Evolutionary conservation across 306 rosid species (phyloP), one percentile per base, ranked within the genome.

Genomic region (Oxytropis ochrocephala): DNA sequence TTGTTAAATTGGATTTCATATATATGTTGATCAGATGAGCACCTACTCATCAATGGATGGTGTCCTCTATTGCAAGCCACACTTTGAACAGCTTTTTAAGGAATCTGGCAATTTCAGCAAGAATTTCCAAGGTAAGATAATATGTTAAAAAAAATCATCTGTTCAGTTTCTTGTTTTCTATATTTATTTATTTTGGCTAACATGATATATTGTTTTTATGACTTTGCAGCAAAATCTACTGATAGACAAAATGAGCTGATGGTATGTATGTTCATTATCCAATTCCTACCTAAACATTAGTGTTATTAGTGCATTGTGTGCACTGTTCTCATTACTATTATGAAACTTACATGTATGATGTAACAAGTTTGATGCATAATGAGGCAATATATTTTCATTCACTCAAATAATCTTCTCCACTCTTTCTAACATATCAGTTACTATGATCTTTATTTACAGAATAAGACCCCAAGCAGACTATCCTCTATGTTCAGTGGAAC

Each of bases 31-130:
- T 62, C 73, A 94, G 99, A 94, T 94, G 96, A 84, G 87, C 79
- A 94, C 91, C 78, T 91, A 91, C 84, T 94, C 97, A 61, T 94
- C 92, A 66, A 94, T 94, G 99, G 97, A 94, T 64, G 99, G 99
- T 39, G 73, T 91, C 78, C 96, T 94, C 75, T 94, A 79, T 54
- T 94, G 99, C 85, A 91, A 84, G 75, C 67, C 92, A 67, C 99
- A 94, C 70, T 94, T 94, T 75, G 99, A 94, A 78, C 99, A 94
- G 47, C 97, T 94, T 78, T 94, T 91, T 80, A 94, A 94, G 84
- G 97, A 94, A 83, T 94, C 97, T 49, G 99, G 99, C 53, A 94
- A 91, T 87, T 94, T 94, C 83, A 87, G 96, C 87, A 94, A 94
- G 92, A 94, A 94, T 78, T 94, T 94, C 42, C 96, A 88, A 5